These are phyloP conservation scores for Zizania latifolia DNA, from an alignment of 176 grass and related monocot genomes.

Conservation along the genomic window DNA sequence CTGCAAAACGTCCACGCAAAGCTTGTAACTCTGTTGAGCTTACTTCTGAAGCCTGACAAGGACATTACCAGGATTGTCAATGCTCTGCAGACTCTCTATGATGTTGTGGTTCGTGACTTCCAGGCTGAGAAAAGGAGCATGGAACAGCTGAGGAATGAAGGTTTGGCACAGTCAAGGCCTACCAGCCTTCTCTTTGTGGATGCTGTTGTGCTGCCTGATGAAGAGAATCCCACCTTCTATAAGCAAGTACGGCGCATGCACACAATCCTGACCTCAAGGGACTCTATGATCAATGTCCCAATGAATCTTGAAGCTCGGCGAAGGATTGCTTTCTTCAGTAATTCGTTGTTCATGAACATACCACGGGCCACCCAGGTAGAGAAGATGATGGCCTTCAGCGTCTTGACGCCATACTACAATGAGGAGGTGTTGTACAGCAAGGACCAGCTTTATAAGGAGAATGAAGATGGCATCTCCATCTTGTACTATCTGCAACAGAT, in stretches of 20 bases:
- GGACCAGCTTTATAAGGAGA: conserved; percentile 77
- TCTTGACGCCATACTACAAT: conserved; percentile 91
- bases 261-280: conserved; percentile 73
- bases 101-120: conserved; percentile 70
- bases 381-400: conserved; percentile 93
- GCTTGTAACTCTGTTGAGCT: conserved; percentile 47
- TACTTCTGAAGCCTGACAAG: conserved; percentile 50
- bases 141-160: conserved; percentile 64
- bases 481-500: conserved; percentile 88
- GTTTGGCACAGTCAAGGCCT: conserved; percentile 55
- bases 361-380: conserved; percentile 83
- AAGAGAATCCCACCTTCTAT: conserved; percentile 57
- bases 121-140: conserved; percentile 70
- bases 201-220: conserved; percentile 50
- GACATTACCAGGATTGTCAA: conserved; percentile 21
- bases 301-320: conserved; percentile 77
- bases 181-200: conserved; percentile 73
- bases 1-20: conserved; percentile 50
- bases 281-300: conserved; percentile 87
- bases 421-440: conserved; percentile 94
- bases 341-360: conserved; percentile 99
- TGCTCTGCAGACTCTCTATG: conserved; percentile 58
- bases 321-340: conserved; percentile 85
- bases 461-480: conserved; percentile 90
- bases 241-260: conserved; percentile 67